phyloP scores from a whole-genome alignment of 257 asterid genomes.

The Nyctanthes arbortristis region DNA sequence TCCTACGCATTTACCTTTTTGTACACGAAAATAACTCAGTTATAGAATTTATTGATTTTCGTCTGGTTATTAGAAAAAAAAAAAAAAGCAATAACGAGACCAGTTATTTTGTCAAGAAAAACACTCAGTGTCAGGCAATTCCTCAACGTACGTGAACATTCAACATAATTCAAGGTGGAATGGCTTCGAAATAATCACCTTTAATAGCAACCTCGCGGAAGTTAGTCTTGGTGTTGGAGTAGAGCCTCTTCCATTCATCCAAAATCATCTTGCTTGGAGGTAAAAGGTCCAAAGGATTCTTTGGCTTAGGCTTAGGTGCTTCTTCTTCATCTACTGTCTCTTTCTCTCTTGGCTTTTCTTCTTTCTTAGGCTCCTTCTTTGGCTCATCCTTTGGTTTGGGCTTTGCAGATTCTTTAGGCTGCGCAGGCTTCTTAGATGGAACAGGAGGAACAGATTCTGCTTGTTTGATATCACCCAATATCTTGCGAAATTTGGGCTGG shows the following conservation, averaged over 20 bases:
- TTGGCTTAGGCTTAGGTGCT: slow-evolving; percentile 91
- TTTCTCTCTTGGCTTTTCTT: slow-evolving; percentile 50
- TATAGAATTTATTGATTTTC: too few relatives aligned
- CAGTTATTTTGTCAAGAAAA: background rate
- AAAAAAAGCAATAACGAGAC: background rate
- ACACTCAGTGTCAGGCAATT: background rate
- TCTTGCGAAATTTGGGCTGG: slow-evolving; percentile 78
- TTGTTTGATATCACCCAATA: slow-evolving; percentile 67
- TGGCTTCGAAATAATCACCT: slow-evolving; percentile 41
- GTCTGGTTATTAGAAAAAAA: too few relatives aligned
- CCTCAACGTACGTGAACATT: background rate
- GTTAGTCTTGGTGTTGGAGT: slow-evolving; percentile 91
- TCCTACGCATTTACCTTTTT: too few relatives aligned
- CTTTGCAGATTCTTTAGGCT: slow-evolving; percentile 65
- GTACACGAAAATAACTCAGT: too few relatives aligned
- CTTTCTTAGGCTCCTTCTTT: slow-evolving; percentile 64
- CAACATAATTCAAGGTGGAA: background rate
- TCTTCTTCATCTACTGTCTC: slow-evolving; percentile 57
- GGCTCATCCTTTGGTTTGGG: slow-evolving; percentile 66
- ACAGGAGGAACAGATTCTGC: slow-evolving; percentile 62
- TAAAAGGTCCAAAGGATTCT: slow-evolving; percentile 91
- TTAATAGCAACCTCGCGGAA: slow-evolving; percentile 94
- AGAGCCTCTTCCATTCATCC: slow-evolving; percentile 97
- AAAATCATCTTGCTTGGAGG: slow-evolving; percentile 91
- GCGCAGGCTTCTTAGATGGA: slow-evolving; percentile 75